Evolutionary conservation across 176 grass and related monocot genomes (phyloP), one percentile per base, ranked within the genome.

Genomic region (Paspalum vaginatum): DNA sequence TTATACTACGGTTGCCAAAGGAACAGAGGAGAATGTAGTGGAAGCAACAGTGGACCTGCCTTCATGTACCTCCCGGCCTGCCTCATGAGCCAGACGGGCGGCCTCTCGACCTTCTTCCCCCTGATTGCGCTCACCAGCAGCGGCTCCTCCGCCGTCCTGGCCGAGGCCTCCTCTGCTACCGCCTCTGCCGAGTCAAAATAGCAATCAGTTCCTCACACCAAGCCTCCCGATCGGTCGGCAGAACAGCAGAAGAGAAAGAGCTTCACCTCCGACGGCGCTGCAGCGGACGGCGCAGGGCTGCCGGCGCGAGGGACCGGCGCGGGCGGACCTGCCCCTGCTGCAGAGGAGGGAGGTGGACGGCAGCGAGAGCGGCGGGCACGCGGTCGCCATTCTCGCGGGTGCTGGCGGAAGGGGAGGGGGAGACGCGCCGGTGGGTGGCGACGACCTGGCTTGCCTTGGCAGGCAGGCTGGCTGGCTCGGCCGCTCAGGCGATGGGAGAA

Each of bases 31-130:
- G 8, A 18, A 59, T 13, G 51, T 8, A 26, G 14, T 1, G 1
- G 44, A 45, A 65, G 37, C 20, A 32, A 32, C 59, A 69, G 70
- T 87, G 76, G 79, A 93, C 92, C 79, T 93, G 88, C 96, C 96
- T 99, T 99, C 96, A 99, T 99, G 76, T 95, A 99, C 86, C 96
- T 91, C 86, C 96, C 92, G 55, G 96, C 96, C 88, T 99, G 96
- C 82, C 96, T 93, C 92, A 95, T 99, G 56, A 99, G 89, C 96
- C 96, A 99, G 54, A 99, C 96, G 8, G 92, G 96, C 13, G 96
- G 96, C 46, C 96, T 89, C 12, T 99, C 90, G 7, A 99, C 92
- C 78, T 93, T 95, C 75, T 79, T 85, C 68, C 96, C 96, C 76
- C 78, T 86, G 74, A 99, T 91, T 10, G 92, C 96, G 79, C 87